A percentile compares a stretch with the other conserved stretches of the same genome.
Evolutionary conservation across 139 green algal species (phyloP).

Genomic region (Chlamydomonas urium): DNA sequence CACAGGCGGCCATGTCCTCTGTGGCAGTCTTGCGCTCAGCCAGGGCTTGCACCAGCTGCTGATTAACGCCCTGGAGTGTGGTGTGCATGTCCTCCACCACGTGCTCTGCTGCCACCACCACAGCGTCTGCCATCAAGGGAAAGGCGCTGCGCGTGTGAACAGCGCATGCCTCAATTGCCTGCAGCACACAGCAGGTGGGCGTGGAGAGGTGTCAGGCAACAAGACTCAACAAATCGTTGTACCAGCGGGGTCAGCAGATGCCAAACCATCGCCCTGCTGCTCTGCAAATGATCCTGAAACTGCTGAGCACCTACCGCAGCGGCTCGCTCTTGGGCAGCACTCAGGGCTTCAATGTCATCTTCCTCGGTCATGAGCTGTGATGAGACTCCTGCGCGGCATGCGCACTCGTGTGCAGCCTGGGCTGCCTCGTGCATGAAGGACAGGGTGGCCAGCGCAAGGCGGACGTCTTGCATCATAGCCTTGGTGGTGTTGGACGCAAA

Average conservation of each 20-base stretch:
- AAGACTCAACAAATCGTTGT: too few species aligned
- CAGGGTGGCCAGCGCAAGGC: not conserved
- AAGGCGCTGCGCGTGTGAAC: conserved; percentile 6
- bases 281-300: too few species aligned
- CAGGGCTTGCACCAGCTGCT: not conserved
- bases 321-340: too few species aligned
- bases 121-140: conserved; percentile 1
- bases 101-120: not conserved
- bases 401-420: not conserved
- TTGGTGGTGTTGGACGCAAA: not conserved
- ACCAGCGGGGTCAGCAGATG: too few species aligned
- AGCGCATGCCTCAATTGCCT: not conserved
- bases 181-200: too few species aligned
- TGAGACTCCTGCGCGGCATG: too few species aligned
- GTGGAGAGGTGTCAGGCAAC: too few species aligned
- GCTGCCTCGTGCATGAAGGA: not conserved
- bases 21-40: not conserved
- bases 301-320: too few species aligned
- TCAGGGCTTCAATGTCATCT: too few species aligned
- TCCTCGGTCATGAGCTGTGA: too few species aligned
- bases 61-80: not conserved
- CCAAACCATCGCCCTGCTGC: too few species aligned
- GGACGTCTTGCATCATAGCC: not conserved
- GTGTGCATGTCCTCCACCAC: not conserved
- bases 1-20: not conserved